Percentiles rank a stretch among this genome's conserved stretches.
These are phyloP conservation scores for Xylariales sp. DNA, from an alignment of 2,329 filamentous ascomycete species.

Conservation along the genomic window DNA sequence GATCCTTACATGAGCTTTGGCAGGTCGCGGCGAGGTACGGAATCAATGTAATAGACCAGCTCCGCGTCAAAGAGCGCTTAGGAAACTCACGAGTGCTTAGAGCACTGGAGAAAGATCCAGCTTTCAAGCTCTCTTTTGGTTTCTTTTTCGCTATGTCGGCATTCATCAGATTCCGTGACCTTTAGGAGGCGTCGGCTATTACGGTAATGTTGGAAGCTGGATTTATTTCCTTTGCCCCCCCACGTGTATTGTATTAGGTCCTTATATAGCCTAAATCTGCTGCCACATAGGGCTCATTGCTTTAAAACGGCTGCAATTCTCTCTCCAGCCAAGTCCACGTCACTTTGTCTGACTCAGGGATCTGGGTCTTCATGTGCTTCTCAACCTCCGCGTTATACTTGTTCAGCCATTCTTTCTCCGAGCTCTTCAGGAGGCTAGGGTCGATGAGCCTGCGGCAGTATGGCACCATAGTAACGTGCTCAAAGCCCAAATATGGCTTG, in stretches of 20 bases:
- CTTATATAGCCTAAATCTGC: too few relatives aligned
- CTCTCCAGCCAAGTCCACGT: constrained; percentile 78
- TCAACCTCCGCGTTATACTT: constrained; percentile 77
- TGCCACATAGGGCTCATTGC: neutral
- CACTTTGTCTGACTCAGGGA: constrained; percentile 65
- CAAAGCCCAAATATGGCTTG: constrained; percentile 90
- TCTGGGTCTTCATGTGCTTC: constrained; percentile 70
- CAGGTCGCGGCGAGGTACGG: constrained; percentile 29
- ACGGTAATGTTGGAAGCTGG: too few relatives aligned
- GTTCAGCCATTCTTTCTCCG: constrained; percentile 84
- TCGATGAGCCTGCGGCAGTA: constrained; percentile 90
- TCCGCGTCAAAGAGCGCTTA: constrained; percentile 25
- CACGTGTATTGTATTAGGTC: too few relatives aligned
- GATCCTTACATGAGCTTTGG: too few relatives aligned
- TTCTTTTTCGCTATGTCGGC: constrained; percentile 67
- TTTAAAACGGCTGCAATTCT: constrained; percentile 67
- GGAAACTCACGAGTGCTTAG: constrained; percentile 37
- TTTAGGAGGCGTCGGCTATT: constrained; percentile 17
- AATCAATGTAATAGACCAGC: constrained; percentile 24
- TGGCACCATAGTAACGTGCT: constrained; percentile 95
- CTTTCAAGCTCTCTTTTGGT: constrained; percentile 68
- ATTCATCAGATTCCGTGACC: constrained; percentile 45
- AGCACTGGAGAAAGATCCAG: constrained; percentile 52
- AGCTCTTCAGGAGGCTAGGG: constrained; percentile 60
- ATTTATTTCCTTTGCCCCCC: too few relatives aligned